Conservation (phyloP, 116 monocot genomes). For the Phalaenopsis hybrid region DNA sequence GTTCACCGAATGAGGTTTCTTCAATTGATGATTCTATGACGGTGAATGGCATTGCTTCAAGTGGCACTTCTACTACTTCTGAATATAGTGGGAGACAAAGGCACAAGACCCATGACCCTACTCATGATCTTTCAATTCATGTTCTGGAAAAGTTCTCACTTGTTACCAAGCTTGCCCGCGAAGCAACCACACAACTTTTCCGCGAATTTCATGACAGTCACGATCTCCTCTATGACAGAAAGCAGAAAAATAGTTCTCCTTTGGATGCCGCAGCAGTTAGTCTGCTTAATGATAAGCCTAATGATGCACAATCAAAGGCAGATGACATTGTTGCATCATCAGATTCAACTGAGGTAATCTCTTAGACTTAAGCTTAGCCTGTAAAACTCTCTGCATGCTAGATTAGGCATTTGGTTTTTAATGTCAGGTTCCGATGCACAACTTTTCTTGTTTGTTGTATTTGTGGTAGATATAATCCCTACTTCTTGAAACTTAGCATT, state of each 20-base stretch:
- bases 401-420: not conserved
- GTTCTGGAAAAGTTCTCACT: conserved; percentile 98
- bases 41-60: conserved; percentile 16
- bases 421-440: not conserved
- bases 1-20: conserved; percentile 27
- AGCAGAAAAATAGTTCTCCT: conserved; percentile 21
- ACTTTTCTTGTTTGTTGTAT: not conserved
- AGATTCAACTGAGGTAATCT: conserved; percentile 63
- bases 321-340: conserved; percentile 25
- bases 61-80: conserved; percentile 26
- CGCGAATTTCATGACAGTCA: conserved; percentile 60
- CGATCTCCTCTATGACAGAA: conserved; percentile 38
- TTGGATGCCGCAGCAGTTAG: conserved; percentile 4
- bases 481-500: not conserved
- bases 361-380: not conserved
- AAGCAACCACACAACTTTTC: conserved; percentile 85
- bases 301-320: not conserved
- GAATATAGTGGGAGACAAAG: conserved; percentile 51
- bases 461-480: not conserved
- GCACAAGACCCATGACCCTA: conserved; percentile 69
- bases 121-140: conserved; percentile 87
- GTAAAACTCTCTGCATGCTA: not conserved
- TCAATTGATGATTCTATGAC: conserved; percentile 38
- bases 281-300: not conserved
- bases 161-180: conserved; percentile 95